Evolutionary conservation across 176 grass and related monocot genomes (phyloP), one percentile per base, ranked within the genome.

Genomic region (Urochloa ruziziensis): DNA sequence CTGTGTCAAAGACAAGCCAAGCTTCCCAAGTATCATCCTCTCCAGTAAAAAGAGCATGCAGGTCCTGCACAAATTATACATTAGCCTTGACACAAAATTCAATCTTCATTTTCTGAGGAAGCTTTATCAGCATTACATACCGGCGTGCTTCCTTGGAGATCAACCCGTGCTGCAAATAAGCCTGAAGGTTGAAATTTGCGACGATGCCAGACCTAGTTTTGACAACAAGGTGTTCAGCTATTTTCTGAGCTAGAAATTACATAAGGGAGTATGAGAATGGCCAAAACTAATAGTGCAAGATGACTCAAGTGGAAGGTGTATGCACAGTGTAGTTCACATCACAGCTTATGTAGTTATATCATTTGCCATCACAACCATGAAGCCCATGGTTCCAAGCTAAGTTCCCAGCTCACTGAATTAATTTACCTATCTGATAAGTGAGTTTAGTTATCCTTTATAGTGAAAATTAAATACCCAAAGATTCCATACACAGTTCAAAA

Each of bases 11-110:
- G 35, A 91, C 89, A 82, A 99, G 89, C 87, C 82, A 96, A 57
- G 96, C 93, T 76, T 99, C 96, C 96, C 96, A 98, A 36, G 87
- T 95, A 89, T 94, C 82, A 89, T 98, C 96, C 75, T 92, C 91
- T 83, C 96, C 93, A 61, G 93, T 98, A 87, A 98, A 98, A 80
- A 99, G 87, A 79, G 85, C 93, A 82, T 98, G 96, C 70, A 94
- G 84, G 33, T 84, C 93, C 96, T 98, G 86, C 51, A 87, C 4
- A 59, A 63, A 72, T 43, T 74, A 78, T 57, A 48, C 47, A 88
- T 94, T 70, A 89, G 78, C 23, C 29, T 47, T 42, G 42, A 48
- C 18, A 40, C 49, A 65, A 62, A 86, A 24, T 72, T 57, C 52
- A 32, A 47, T 51, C 29, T 75, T 60, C 56, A 18, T 32, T 82